Conservation (phyloP, 257 asterid species). For the Nicotiana noctiflora region DNA sequence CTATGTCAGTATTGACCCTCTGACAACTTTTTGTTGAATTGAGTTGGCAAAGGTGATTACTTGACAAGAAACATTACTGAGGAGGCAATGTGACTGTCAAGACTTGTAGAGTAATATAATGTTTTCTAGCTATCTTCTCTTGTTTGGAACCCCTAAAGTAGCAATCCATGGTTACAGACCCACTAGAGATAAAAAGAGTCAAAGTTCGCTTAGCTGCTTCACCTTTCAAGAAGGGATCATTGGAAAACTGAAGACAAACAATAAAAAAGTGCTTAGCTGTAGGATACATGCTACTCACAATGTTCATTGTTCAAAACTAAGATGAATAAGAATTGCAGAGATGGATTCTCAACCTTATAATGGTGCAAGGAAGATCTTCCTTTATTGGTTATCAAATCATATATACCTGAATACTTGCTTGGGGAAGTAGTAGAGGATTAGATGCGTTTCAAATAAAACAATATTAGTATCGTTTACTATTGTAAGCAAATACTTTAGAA, state of each 20-base stretch:
- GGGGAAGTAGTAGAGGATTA: not conserved
- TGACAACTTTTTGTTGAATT: not conserved
- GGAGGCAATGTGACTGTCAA: not conserved
- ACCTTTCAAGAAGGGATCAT: not conserved
- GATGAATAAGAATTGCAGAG: constrained; percentile 3
- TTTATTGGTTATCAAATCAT: not conserved
- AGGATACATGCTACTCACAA: not conserved
- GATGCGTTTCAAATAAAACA: not conserved
- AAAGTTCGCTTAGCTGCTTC: not conserved
- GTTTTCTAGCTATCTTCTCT: not conserved
- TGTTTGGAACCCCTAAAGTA: not conserved
- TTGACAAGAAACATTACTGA: not conserved
- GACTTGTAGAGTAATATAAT: not conserved
- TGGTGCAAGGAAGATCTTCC: not conserved
- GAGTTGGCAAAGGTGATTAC: not conserved
- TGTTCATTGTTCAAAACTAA: not conserved
- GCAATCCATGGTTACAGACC: not conserved
- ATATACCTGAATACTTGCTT: not conserved
- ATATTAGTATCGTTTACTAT: not conserved
- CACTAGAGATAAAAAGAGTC: not conserved
- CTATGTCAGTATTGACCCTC: not conserved
- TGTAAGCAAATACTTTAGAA: not conserved
- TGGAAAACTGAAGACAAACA: not conserved
- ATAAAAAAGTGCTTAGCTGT: not conserved
- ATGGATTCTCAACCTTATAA: not conserved